Base-by-base conservation (phyloP, 106 monocot species). In the Dioscorea dumetorum region DNA sequence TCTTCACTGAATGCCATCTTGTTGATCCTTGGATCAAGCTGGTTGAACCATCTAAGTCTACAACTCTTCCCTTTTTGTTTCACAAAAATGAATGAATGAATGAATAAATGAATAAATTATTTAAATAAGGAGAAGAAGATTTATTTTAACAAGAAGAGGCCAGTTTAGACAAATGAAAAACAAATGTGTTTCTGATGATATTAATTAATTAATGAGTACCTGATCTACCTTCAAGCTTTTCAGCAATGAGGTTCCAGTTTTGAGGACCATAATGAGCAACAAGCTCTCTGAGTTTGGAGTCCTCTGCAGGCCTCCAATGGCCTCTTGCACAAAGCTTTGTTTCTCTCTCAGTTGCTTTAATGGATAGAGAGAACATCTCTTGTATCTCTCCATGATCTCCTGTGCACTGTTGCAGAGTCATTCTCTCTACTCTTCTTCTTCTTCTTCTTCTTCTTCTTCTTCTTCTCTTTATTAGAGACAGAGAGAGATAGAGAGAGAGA, bases 201-300 rank as follows among this genome's bases (percentile, higher is more conserved):
- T 28, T n/a, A 34, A 41, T 8, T 34, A 7, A 10, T 41, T 41
- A 10, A 6, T 8, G 41, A 10, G 0, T 41, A 73, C 73, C 73
- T 66, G 73, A 73, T 73, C 73, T 65, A 8, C 66, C 73, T 2
- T 73, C 58, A 13, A 73, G 73, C 18, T 73, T 73, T 57, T 73
- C 57, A 22, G 73, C 73, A 22, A 73, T 73, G 57, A 73, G 73
- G 49, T 73, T 73, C 73, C 73, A 73, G 48, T 73, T 73, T 48
- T 73, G 73, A 28, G 73, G 73, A 31, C 73, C 73, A 49, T 73
- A 64, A 0, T 35, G 24, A 14, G 73, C 8, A 5, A 73, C 73
- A 10, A 73, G 73, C 57, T 73, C 73, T 19, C 24, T 66, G 23
- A 66, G 65, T 57, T 57, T 65, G 58, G 73, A 72, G 72, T 72